Evolutionary conservation across 176 grass and related monocot genomes (phyloP), one percentile per base, ranked within the genome.

Genomic region (Triticum dicoccoides): DNA sequence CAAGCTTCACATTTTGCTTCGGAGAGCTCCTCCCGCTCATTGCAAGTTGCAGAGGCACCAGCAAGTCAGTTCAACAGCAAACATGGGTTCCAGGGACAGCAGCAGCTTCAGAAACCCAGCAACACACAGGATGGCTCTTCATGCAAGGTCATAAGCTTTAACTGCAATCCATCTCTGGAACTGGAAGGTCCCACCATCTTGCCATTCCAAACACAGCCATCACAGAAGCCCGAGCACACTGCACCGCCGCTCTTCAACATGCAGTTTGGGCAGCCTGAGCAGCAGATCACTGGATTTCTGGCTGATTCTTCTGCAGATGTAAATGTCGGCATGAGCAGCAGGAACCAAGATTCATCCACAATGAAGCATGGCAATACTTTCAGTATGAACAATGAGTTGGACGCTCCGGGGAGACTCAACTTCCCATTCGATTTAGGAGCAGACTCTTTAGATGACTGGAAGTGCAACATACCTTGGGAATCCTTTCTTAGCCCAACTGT

Each of bases 391-490:
- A 92, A 24, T 77, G 89, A 91, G 8, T 92, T 79, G 82, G 93
- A 85, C 13, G 63, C 73, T 71, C 10, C 24, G 9, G 78, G 82
- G 15, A 88, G 27, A 61, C 47, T 88, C 75, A 86, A 56, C 47
- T 94, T 94, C 84, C 91, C 92, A 10, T 92, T 96, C 65, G 86
- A 92, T 89, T 73, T 92, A 41, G 64, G 83, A 44, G 69, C 83
- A 67, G 86, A 91, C 79, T 81, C 85, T 90, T 84, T 81, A 66
- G 96, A 96, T 59, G 96, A 98, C 41, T 96, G 90, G 96, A 98
- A 88, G 49, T 84, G 88, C 71, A 92, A 80, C 85, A 89, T 98
- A 85, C 83, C 89, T 65, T 98, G 92, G 85, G 92, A 91, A 42
- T 89, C 91, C 77, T 80, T 91, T 37, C 86, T 91, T 82, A 95